A percentile compares a stretch with the other conserved stretches of the same genome.
Evolutionary conservation across 768 basidiomycete species (phyloP).

Genomic region (Hygrophorus pudorinus): DNA sequence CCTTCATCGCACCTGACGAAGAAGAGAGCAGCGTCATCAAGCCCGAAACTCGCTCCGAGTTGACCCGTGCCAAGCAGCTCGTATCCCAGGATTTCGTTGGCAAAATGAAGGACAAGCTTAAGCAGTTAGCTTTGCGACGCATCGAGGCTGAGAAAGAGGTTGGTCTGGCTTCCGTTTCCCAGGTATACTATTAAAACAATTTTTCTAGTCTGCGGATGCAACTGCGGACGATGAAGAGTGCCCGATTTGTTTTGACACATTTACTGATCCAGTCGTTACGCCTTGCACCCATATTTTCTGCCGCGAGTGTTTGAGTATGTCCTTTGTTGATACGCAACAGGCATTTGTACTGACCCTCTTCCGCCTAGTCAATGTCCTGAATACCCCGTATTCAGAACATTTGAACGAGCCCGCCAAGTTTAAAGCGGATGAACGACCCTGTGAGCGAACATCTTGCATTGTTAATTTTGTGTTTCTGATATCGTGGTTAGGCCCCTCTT

Average conservation of each 20-base stretch:
- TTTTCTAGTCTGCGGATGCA: constrained; percentile 33
- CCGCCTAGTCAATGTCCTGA: constrained; percentile 33
- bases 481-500: constrained; percentile 64
- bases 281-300: constrained; percentile 57
- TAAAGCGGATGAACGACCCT: no score
- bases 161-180: constrained; percentile 23
- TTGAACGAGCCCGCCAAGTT: no score
- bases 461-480: no score
- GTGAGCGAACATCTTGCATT: no score
- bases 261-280: constrained; percentile 46
- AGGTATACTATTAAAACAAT: not conserved
- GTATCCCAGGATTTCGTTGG: constrained; percentile 39
- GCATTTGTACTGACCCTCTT: not conserved
- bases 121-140: constrained; percentile 29
- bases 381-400: no score
- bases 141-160: constrained; percentile 47
- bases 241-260: constrained; percentile 54
- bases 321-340: not conserved
- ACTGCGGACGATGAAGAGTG: constrained; percentile 50
- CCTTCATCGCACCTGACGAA: constrained; percentile 34
- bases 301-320: constrained; percentile 41
- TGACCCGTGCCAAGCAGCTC: constrained; percentile 34
- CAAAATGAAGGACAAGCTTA: constrained; percentile 37
- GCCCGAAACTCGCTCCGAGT: constrained; percentile 27
- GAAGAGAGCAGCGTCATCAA: constrained; percentile 19